phyloP scores from a whole-genome alignment of 2,329 filamentous ascomycete species.

The Periconia sp. region DNA sequence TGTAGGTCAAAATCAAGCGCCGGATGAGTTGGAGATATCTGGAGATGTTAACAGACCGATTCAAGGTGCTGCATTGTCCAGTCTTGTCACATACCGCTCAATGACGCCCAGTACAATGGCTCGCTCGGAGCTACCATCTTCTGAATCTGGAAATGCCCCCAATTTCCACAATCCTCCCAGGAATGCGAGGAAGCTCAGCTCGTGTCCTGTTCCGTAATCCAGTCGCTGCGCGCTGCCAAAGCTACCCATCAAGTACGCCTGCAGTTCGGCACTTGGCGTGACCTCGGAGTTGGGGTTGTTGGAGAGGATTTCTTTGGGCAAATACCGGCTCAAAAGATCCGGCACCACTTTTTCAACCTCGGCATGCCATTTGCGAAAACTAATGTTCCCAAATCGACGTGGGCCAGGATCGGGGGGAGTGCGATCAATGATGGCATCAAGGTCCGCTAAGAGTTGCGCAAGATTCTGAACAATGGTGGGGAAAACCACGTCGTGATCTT shows the following conservation, averaged over 20 bases:
- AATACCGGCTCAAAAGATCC: slow-evolving; percentile 58
- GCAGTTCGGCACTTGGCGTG: slow-evolving; percentile 67
- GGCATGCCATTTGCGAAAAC: slow-evolving; percentile 81
- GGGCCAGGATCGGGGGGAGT: slow-evolving; percentile 84
- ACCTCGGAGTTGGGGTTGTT: slow-evolving; percentile 31
- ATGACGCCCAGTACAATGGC: slow-evolving; percentile 80
- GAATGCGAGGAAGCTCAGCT: slow-evolving; percentile 92
- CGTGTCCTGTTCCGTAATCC: slow-evolving; percentile 96
- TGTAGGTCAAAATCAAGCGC: slow-evolving; percentile 84
- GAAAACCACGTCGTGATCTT: slow-evolving; percentile 47
- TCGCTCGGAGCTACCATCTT: slow-evolving; percentile 65
- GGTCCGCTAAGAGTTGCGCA: slow-evolving; percentile 64
- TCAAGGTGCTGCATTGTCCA: slow-evolving; percentile 1
- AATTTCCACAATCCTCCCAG: slow-evolving; percentile 90
- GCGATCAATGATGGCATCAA: slow-evolving; percentile 71
- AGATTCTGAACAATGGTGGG: slow-evolving; percentile 65
- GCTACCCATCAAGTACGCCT: slow-evolving; percentile 76
- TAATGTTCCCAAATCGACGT: slow-evolving; percentile 86
- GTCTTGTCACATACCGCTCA: slow-evolving; percentile 65
- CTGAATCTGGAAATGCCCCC: slow-evolving; percentile 68
- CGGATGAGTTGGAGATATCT: slow-evolving; percentile 82
- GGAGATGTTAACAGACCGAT: slow-evolving; percentile 1
- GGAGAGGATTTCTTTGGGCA: slow-evolving; percentile 54
- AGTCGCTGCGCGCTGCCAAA: slow-evolving; percentile 88
- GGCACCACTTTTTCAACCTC: slow-evolving; percentile 64